A percentile compares a stretch with the other conserved stretches of the same genome.
Conservation (phyloP, 495 filamentous ascomycete genomes). For the Podospora pseudoanserina region DNA sequence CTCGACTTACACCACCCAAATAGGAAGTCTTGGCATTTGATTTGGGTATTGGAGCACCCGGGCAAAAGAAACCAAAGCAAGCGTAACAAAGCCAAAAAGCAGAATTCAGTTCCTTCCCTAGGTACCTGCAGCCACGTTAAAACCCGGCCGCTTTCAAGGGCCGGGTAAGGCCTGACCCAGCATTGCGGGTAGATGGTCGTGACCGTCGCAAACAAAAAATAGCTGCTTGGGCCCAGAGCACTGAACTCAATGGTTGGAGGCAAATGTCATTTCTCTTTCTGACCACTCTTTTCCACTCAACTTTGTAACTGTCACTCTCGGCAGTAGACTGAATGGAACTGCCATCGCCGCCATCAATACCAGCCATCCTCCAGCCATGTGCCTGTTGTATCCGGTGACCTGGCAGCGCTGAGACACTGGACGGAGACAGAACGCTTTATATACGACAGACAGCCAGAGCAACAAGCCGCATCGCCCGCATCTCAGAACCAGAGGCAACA, state of each 20-base stretch:
- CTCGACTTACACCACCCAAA: neutral
- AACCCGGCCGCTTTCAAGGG: neutral
- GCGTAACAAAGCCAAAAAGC: neutral
- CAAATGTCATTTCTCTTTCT: neutral
- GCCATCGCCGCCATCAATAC: neutral
- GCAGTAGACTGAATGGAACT: conserved; percentile 1
- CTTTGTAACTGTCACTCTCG: neutral
- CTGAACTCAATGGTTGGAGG: neutral
- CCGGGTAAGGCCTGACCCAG: conserved; percentile 9
- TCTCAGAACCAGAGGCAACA: neutral
- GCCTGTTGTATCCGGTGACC: neutral
- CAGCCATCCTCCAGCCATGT: neutral
- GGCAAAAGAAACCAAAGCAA: neutral
- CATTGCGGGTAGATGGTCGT: conserved; percentile 8
- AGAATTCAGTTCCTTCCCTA: neutral
- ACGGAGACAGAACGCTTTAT: neutral
- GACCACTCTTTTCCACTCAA: neutral
- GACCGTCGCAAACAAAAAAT: conserved; percentile 19
- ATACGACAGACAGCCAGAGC: neutral
- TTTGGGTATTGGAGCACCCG: no score
- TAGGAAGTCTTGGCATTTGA: neutral
- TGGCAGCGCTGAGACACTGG: neutral
- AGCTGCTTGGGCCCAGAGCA: conserved; percentile 1
- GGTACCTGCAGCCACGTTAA: no score
- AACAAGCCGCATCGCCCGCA: neutral